Evolutionary conservation across 176 grass and related monocot species (phyloP), one percentile per base, ranked within the genome.

Genomic region (Avena insularis): DNA sequence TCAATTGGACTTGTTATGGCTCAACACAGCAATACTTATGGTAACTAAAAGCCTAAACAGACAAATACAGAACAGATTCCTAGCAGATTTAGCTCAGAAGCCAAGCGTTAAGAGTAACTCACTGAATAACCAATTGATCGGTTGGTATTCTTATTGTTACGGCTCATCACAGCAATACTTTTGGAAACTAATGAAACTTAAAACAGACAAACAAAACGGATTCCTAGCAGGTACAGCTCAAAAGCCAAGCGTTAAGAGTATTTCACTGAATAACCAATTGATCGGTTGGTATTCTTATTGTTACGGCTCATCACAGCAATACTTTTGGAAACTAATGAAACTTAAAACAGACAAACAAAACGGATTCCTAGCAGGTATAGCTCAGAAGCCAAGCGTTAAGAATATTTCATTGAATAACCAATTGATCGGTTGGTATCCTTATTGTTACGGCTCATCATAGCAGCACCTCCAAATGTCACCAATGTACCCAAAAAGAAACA

Each of bases 381-480:
- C 92, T 97, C 95, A 97, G 92, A 97, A 97, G 95, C 95, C 92
- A 94, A 97, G 92, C 92, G 86, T 92, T 88, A 87, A 89, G 0
- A 71, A 64, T 86, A 97, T 89, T 92, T 90, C 95, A 94, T 40
- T 0, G 89, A 90, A 93, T 86, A 88, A 49, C 92, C 89, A 93
- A 75, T 83, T 83, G 77, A 83, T 74, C 71, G 38, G 59, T 80
- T 79, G 87, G 83, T 8, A 65, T 76, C 62, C 92, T 93, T 90
- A 85, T 21, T 87, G 48, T 97, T 90, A 94, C 71, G 86, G 89
- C 79, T 97, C 92, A 95, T 97, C 95, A 95, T 29, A 89, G 90
- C 86, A 85, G 47, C 40, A 62, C 31, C 11, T 21, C 5, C 40
- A 43, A 1, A 25, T 14, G 13, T 48, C 29, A 82, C 48, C 14